These are phyloP conservation scores for Colletotrichum aenigma DNA, from an alignment of 2,329 filamentous ascomycete genomes.

Conservation along the genomic window DNA sequence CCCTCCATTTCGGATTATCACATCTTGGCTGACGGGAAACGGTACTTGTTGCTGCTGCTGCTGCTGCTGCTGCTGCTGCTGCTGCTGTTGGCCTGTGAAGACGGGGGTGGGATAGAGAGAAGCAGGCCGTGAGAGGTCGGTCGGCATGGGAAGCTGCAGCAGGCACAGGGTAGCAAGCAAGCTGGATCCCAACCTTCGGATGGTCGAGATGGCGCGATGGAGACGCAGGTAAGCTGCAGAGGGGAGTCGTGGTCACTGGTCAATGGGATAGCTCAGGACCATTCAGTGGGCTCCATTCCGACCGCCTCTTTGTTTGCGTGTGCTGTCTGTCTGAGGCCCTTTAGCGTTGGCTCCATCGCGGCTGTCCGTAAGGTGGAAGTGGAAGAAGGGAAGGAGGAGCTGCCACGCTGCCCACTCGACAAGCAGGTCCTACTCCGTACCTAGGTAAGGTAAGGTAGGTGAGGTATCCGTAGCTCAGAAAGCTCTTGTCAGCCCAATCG, in stretches of 20 bases:
- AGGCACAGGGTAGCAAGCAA: background rate
- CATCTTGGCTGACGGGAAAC: background rate
- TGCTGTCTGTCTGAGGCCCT: background rate
- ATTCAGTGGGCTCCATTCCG: slow-evolving; percentile 13
- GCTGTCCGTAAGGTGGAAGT: slow-evolving; percentile 9
- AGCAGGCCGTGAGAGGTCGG: background rate
- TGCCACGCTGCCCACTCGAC: background rate
- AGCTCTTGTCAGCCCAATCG: slow-evolving; percentile 11
- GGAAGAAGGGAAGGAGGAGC: background rate
- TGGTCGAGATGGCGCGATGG: slow-evolving; percentile 1
- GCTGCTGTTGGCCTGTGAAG: background rate
- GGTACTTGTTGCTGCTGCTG: background rate
- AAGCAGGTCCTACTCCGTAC: background rate
- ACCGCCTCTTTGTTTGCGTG: slow-evolving; percentile 18
- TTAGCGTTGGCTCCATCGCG: slow-evolving; percentile 8
- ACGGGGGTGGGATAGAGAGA: background rate
- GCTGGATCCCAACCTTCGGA: background rate
- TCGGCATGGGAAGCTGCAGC: background rate
- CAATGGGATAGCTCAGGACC: background rate
- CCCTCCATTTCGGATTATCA: background rate
- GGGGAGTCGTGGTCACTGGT: slow-evolving; percentile 17
- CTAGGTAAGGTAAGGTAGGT: background rate
- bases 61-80: background rate
- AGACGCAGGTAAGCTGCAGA: slow-evolving; percentile 4
- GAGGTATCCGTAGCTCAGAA: background rate